Evolutionary conservation across 345 rosid species (phyloP), one percentile per base, ranked within the genome.

Genomic region (Syzygium aqueum): DNA sequence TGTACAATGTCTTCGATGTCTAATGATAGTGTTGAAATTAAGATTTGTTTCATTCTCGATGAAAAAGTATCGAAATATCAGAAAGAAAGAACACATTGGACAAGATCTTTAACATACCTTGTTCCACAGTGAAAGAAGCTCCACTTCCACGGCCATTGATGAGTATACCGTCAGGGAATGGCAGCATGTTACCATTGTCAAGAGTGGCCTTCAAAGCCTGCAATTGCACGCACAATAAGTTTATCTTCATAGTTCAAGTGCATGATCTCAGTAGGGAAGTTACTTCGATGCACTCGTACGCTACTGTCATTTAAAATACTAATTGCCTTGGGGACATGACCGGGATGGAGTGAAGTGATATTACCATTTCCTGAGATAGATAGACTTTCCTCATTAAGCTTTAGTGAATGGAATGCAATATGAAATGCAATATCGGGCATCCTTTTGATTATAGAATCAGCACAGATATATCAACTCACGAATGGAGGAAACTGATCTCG

Each of bases 61-160:
- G 33, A 30, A 19, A 77, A 30, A 37, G 27, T 12, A 77, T 33
- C 0, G 33, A 50, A 10, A 30, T 10, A 73, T 21, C 13, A 40
- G 82, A 73, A 73, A 73, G 80, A 33, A 73, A 73, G 25, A 73
- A 25, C 8, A 73, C 8, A 37, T 10, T 19, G 11, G 82, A 37
- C 82, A 21, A 37, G 49, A 73, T 19, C 82, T 2, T 73, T 6
- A 19, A 57, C 87, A 49, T 46, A 96, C 99, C 99, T 93, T 94
- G 96, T 83, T 95, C 98, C 77, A 97, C 97, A 25, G 89, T 96
- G 33, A 97, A 89, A 53, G 89, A 85, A 49, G 94, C 94, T 85
- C 99, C 98, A 21, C 82, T 91, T 25, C 98, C 95, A 1, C 97
- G 94, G 6, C 99, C 99, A 84, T 97, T 97, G 91, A 97, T 95